Base-by-base conservation (phyloP, 2,329 filamentous ascomycete genomes). In the Hansfordia pulvinata region DNA sequence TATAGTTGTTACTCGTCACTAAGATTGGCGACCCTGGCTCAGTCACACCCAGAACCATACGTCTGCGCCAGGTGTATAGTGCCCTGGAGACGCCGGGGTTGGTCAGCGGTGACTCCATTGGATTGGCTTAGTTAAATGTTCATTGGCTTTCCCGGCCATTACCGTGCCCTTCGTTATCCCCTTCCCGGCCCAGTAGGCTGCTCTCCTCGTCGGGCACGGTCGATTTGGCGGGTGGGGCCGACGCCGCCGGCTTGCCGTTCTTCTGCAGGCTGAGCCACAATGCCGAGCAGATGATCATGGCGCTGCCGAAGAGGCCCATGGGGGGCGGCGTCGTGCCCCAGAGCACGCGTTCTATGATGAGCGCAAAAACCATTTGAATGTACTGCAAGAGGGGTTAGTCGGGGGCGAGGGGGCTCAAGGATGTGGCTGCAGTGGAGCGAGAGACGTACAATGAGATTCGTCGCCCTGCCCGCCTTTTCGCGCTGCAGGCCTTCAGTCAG, bases 401-500 rank as follows among this genome's bases (percentile, higher is more conserved):
- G n/a, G n/a, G n/a, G 10, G 17, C 24, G 8, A 26, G 11, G 16
- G 19, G 24, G 6, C 24, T 26, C 24, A 26, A 5, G 17, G 17
- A 13, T 4, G 24, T 2, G 19, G 13, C 16, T 8, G 19, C 17
- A 11, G 14, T 24, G 4, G 9, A 12, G 13, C 19, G 17, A 18
- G 19, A 18, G 16, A 35, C 39, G 36, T 39, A 50, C 46, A 26
- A 39, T 50, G 37, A 55, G 43, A 29, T 50, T 52, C 5, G 46
- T 50, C 5, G 46, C 47, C 26, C 49, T 43, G 4, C 50, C 46
- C 6, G 44, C 48, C 27, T 78, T 80, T 34, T 82, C 76, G 36
- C 80, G 69, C 28, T 79, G 56, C 18, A 90, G 48, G 0, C 79
- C 81, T 7, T 75, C 73, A 0, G 82, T 84, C 1, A 88, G 54